Base-by-base conservation (phyloP, 495 filamentous ascomycete species). In the Immersiella caudata region DNA sequence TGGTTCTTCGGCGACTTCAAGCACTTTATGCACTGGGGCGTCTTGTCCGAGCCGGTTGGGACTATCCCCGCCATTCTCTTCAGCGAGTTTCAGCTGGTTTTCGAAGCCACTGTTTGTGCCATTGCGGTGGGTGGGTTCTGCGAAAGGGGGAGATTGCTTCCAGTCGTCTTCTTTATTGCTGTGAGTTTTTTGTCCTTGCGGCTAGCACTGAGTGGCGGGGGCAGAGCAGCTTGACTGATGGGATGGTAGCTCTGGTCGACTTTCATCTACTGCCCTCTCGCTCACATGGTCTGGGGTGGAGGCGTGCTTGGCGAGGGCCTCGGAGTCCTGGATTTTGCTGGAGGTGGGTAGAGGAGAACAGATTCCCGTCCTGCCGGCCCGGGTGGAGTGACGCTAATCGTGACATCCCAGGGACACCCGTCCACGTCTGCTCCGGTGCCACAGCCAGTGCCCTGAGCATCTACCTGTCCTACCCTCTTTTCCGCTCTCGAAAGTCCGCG, bases 401-500 rank as follows among this genome's bases (percentile, higher is more conserved):
- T 6, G 2, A 57, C 26, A 4, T 29, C 27, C n/a, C 40, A 69
- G 91, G 92, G 67, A 93, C 90, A 5, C 92, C 92, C 8, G 92
- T 95, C 21, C 92, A 96, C 79, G 93, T 96, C 76, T 84, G 91
- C 22, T 94, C 91, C 12, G 92, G 92, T 52, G 89, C 86, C 26
- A 88, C 90, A 9, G 90, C 91, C 1, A 83, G 93, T 52, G 91
- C 91, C 26, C 89, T 94, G 77, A 92, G 89, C 50, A 81, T 93
- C 78, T 90, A 93, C 86, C 86, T 93, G 57, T 75, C 73, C 1
- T 75, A 75, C 60, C 73, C 73, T 2, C n/a, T 73, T 52, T 73
- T 75, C 68, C 66, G 73, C 26, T 75, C 71, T 52, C 67, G 65
- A 8, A 73, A 69, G 62, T 73, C 73, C 29, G 91, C 91, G 72